Percentiles rank a stretch among this genome's conserved stretches.
Conservation (phyloP, 2,329 filamentous ascomycete genomes). For the Pseudocercospora ulei region DNA sequence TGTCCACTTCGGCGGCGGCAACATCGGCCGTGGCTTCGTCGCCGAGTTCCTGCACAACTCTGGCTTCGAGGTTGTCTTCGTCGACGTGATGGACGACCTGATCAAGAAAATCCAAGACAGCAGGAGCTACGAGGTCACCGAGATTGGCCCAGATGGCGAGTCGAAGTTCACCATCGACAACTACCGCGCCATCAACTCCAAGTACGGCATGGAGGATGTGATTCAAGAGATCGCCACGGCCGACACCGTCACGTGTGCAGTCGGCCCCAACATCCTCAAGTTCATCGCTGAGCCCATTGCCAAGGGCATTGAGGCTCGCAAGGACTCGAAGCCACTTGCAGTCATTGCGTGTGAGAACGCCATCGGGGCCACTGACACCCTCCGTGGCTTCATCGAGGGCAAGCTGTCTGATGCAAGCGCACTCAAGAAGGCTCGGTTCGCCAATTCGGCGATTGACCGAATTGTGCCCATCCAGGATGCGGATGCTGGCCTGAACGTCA, state of each 20-base stretch:
- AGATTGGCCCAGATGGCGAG: slow-evolving; percentile 78
- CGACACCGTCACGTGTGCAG: slow-evolving; percentile 89
- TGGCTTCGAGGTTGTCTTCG: slow-evolving; percentile 90
- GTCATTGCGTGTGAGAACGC: slow-evolving; percentile 98
- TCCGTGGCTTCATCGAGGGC: slow-evolving; percentile 62
- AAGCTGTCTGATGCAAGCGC: slow-evolving; percentile 62
- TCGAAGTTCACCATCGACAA: slow-evolving; percentile 76
- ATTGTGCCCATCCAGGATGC: slow-evolving; percentile 87
- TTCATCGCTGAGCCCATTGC: slow-evolving; percentile 94
- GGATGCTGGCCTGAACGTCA: slow-evolving; percentile 74
- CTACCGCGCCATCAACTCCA: slow-evolving; percentile 95
- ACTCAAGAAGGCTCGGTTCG: slow-evolving; percentile 69
- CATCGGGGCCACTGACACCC: slow-evolving; percentile 84
- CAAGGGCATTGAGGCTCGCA: slow-evolving; percentile 76
- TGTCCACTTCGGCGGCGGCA: slow-evolving; percentile 47
- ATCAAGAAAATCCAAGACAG: slow-evolving; percentile 69
- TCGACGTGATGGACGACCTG: slow-evolving; percentile 78
- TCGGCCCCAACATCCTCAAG: slow-evolving; percentile 89
- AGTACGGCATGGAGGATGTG: slow-evolving; percentile 68
- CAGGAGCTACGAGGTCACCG: slow-evolving; percentile 78
- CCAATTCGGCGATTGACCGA: slow-evolving; percentile 96
- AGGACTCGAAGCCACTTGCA: slow-evolving; percentile 58
- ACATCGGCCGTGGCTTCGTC: slow-evolving; percentile 59
- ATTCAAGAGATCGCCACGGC: slow-evolving; percentile 77
- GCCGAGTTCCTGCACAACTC: slow-evolving; percentile 90